phyloP scores from a whole-genome alignment of 2,329 filamentous ascomycete species.

The Phialophora tarda region DNA sequence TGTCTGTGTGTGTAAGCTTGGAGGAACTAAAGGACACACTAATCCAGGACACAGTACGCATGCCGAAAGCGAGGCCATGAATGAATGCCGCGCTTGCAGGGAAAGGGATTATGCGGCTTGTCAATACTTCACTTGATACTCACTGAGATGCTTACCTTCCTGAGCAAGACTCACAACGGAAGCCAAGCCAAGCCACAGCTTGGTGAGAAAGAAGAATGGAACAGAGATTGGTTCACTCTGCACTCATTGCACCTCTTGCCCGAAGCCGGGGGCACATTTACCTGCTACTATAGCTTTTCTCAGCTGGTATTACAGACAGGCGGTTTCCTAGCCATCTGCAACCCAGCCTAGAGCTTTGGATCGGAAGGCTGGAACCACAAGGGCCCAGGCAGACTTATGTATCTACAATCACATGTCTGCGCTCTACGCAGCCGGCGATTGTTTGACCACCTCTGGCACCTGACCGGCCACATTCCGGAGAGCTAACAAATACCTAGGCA shows the following conservation, averaged over 20 bases:
- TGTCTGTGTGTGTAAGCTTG: no score
- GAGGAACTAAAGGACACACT: no score
- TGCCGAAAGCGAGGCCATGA: neutral
- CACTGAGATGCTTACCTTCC: neutral
- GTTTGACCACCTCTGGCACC: neutral
- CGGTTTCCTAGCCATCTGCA: neutral
- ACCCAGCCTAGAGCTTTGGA: neutral
- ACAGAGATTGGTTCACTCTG: neutral
- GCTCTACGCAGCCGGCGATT: neutral
- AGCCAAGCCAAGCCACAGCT: neutral
- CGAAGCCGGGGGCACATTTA: neutral
- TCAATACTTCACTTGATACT: neutral
- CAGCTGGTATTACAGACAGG: neutral
- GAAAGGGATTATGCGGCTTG: neutral
- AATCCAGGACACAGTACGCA: neutral
- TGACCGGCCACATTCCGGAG: slow-evolving; percentile 18
- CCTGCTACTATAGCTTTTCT: neutral
- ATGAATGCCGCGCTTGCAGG: neutral
- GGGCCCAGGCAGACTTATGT: slow-evolving; percentile 15
- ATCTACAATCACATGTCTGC: slow-evolving; percentile 6
- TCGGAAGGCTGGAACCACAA: neutral
- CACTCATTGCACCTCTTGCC: neutral
- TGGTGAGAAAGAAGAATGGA: neutral
- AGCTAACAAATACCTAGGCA: neutral
- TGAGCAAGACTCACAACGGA: neutral